phyloP scores from a whole-genome alignment of 306 rosid species.

The Malus asiatica region DNA sequence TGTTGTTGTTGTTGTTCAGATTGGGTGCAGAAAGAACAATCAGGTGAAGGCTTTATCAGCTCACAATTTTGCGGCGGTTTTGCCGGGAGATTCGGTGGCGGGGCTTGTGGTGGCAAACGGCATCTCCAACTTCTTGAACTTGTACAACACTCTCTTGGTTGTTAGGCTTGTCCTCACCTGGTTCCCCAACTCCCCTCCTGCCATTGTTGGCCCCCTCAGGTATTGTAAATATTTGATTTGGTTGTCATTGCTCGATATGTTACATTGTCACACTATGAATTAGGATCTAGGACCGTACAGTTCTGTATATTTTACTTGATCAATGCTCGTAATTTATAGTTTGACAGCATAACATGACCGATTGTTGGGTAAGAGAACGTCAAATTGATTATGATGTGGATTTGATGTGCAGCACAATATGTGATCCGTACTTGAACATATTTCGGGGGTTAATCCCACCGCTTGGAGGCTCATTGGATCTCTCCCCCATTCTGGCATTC shows the following conservation, averaged over 20 bases:
- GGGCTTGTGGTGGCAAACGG: constrained; percentile 84
- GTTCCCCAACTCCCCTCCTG: constrained; percentile 90
- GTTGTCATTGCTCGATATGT: neutral
- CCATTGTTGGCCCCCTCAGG: constrained; percentile 90
- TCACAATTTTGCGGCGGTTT: constrained; percentile 78
- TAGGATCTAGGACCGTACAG: neutral
- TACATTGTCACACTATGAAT: neutral
- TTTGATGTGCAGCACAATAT: constrained; percentile 59
- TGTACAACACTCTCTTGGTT: constrained; percentile 76
- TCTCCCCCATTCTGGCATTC: constrained; percentile 90
- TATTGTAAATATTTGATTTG: neutral
- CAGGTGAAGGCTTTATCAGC: constrained; percentile 20
- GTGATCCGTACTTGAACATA: constrained; percentile 94
- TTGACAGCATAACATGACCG: neutral
- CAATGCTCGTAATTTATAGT: neutral
- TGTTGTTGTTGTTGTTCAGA: constrained; percentile 29
- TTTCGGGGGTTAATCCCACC: constrained; percentile 96
- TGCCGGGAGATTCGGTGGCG: constrained; percentile 89
- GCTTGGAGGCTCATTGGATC: constrained; percentile 85
- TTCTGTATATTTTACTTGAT: neutral
- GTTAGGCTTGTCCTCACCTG: constrained; percentile 92
- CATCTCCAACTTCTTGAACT: constrained; percentile 64
- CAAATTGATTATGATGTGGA: neutral
- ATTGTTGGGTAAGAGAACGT: neutral
- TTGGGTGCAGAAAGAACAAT: constrained; percentile 35